Evolutionary conservation across 495 filamentous ascomycete genomes (phyloP), one percentile per base, ranked within the genome.

Genomic region (Durotheca rogersii): DNA sequence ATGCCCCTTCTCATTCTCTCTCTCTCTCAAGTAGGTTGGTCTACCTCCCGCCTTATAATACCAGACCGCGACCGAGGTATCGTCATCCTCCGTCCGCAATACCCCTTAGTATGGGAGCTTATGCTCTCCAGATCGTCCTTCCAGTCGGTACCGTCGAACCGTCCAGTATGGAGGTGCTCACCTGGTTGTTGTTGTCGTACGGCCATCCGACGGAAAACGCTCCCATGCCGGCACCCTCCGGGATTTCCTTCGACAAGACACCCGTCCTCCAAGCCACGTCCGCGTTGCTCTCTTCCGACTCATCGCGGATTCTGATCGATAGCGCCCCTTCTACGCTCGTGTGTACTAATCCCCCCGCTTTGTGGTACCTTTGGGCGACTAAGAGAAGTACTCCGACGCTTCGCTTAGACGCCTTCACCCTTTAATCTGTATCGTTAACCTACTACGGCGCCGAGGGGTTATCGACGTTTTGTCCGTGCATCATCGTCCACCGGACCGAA

Each of bases 141-240:
- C 55, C 55, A 58, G 1, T 43, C 11, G 4, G 12, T 23, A 4
- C 48, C 55, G 14, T 58, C 23, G 25, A 53, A 58, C 55, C 55
- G 18, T 58, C 52, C 9, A 58, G 44, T 38, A 58, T 58, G 23
- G 52, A 53, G 19, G 55, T 58, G 17, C 53, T 58, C 5, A 58
- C 16, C 32, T 58, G 55, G 17, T 58, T 49, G 9, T 58, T 32
- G 15, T 39, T 45, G 29, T 58, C 55, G 35, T 49, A 48, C 20
- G 55, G 55, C 10, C 55, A 41, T 12, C 55, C 48, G 2, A 58
- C 55, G 11, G 55, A 29, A 12, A 58, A 58, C 3, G 55, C 55
- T 0, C 43, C 55, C 2, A 58, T 44, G 10, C 48, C 25, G 1
- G 55, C 18, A 11, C 39, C 12, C 6, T 41, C 36, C n/a, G 48